Percentiles rank a stretch among this genome's conserved stretches.
Conservation (phyloP, 2,329 filamentous ascomycete genomes). For the Colletotrichum sojae region DNA sequence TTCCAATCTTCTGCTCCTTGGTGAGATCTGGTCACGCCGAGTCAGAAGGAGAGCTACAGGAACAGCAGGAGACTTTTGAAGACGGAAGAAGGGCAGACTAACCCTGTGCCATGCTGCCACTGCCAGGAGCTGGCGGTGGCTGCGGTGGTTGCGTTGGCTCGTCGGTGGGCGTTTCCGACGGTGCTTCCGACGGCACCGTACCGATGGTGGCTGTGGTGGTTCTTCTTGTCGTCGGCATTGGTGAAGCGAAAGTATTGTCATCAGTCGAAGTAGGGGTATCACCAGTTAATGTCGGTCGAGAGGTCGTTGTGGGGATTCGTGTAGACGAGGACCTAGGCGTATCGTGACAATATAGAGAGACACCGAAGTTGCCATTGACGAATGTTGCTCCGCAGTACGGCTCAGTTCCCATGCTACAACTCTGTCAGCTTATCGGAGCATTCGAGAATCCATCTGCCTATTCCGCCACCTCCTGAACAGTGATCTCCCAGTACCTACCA, state of each 20-base stretch:
- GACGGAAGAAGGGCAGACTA: background rate
- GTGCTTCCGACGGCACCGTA: background rate
- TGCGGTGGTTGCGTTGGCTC: background rate
- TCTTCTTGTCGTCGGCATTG: no score
- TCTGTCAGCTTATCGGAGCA: background rate
- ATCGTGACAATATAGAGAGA: no score
- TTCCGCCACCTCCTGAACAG: background rate
- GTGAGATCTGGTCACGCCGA: background rate
- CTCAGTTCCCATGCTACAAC: background rate
- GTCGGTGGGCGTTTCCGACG: background rate
- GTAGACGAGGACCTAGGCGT: no score
- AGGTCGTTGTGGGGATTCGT: no score
- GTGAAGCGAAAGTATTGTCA: no score
- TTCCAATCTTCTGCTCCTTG: background rate
- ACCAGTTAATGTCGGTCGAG: no score
- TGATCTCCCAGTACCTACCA: background rate
- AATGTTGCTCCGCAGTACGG: background rate
- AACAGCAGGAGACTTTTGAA: background rate
- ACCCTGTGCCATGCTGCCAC: constrained; percentile 2
- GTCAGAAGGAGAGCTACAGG: background rate
- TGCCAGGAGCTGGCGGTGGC: background rate
- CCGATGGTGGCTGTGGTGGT: no score
- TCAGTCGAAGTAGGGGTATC: no score
- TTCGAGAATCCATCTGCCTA: no score
- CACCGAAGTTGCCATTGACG: no score